Evolutionary conservation across 2,329 filamentous ascomycete genomes (phyloP).

Genomic region (Penicillium corylophilum): DNA sequence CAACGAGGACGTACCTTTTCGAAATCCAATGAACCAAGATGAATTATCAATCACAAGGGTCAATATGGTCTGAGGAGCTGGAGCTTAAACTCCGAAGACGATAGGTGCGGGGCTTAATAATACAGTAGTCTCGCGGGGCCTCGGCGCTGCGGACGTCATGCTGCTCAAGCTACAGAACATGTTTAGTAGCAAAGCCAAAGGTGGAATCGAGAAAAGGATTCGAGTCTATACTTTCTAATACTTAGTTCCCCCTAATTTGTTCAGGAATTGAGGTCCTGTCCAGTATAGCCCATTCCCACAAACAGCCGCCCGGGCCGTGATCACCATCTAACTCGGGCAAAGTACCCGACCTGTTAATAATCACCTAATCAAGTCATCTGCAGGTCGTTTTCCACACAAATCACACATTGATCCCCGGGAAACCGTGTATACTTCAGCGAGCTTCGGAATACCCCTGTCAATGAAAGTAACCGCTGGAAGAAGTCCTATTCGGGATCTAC

Average conservation of each 20-base stretch:
- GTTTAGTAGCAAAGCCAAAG: neutral
- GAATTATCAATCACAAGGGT: neutral
- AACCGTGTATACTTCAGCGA: neutral
- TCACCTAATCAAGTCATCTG: neutral
- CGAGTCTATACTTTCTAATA: too few species aligned
- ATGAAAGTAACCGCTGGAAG: neutral
- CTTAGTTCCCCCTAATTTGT: too few species aligned
- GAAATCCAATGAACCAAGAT: neutral
- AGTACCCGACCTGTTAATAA: neutral
- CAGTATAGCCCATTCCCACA: neutral
- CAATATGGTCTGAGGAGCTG: neutral
- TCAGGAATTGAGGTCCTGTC: neutral
- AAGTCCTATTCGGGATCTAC: neutral
- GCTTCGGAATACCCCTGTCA: neutral
- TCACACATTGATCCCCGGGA: neutral
- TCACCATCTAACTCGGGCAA: neutral
- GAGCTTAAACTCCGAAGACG: neutral
- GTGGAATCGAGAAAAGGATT: neutral
- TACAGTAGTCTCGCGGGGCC: conserved; percentile 7
- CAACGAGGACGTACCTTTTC: neutral
- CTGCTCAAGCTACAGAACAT: neutral
- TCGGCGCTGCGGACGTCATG: neutral
- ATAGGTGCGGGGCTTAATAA: conserved; percentile 22
- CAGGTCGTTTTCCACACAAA: neutral
- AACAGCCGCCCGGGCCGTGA: neutral